phyloP scores from a whole-genome alignment of 768 basidiomycete species.

The Dioszegia aurantiaca region DNA sequence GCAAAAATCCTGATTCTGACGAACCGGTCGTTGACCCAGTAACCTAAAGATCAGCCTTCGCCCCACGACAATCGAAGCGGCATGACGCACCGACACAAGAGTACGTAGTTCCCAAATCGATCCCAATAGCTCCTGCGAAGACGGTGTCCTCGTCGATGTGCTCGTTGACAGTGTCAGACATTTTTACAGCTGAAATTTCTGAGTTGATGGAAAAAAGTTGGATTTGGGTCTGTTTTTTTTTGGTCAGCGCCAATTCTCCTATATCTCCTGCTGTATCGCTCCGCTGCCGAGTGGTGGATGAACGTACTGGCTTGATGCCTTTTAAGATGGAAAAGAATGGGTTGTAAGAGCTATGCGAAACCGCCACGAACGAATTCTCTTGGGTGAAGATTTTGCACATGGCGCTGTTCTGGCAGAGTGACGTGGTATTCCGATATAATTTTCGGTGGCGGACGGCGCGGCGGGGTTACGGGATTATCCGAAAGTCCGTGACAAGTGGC shows the following conservation, averaged over 20 bases:
- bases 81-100: conserved; percentile 51
- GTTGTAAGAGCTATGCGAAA: no score
- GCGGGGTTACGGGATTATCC: background rate
- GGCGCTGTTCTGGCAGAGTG: no score
- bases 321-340: background rate
- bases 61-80: no score
- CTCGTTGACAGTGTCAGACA: background rate
- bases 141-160: conserved; percentile 48
- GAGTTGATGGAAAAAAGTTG: background rate
- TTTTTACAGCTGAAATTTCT: background rate
- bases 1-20: conserved; percentile 33
- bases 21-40: conserved; percentile 53
- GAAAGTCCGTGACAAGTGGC: background rate
- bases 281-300: no score
- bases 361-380: background rate
- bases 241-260: background rate
- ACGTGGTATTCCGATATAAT: no score
- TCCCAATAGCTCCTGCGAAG: conserved; percentile 95
- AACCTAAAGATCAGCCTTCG: conserved; percentile 19
- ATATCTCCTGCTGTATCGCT: no score
- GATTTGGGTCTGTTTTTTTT: background rate
- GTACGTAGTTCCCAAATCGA: conserved; percentile 60
- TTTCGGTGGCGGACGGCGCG: no score
- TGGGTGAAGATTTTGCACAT: background rate
- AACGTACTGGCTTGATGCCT: conserved; percentile 8